A percentile compares a stretch with the other conserved stretches of the same genome.
Evolutionary conservation across 164 flowering plant genomes (phyloP).

Genomic region (Taxillus chinensis): DNA sequence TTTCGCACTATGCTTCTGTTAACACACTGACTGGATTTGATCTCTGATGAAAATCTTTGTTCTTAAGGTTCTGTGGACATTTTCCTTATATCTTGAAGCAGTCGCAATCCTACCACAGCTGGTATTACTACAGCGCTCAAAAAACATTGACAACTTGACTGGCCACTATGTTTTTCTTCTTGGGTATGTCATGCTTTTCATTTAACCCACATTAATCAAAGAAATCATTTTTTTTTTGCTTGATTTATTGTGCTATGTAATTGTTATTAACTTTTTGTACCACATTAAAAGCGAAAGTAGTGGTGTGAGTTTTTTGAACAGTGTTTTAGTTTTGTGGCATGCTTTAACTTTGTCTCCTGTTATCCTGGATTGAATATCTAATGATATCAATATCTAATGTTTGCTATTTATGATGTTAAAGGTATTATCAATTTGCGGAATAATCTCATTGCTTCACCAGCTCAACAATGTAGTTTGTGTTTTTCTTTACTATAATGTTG

Average conservation of each 20-base stretch:
- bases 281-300: too few relatives aligned
- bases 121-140: conserved; percentile 47
- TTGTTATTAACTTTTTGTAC: too few relatives aligned
- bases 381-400: too few relatives aligned
- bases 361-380: too few relatives aligned
- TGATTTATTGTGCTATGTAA: not conserved
- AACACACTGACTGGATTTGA: not conserved
- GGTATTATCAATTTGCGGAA: too few relatives aligned
- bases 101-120: conserved; percentile 54
- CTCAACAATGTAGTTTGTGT: too few relatives aligned
- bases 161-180: conserved; percentile 52
- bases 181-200: conserved; percentile 28
- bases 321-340: too few relatives aligned
- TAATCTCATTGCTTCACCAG: too few relatives aligned
- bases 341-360: too few relatives aligned
- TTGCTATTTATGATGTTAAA: too few relatives aligned
- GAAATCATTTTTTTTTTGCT: not conserved
- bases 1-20: not conserved
- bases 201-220: not conserved
- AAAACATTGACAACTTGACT: conserved; percentile 55
- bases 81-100: conserved; percentile 57
- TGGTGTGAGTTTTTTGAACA: too few relatives aligned
- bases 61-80: conserved; percentile 39
- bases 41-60: not conserved
- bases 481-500: too few relatives aligned